phyloP scores from a whole-genome alignment of 2,329 filamentous ascomycete genomes.

The Pestalotiopsis sp. region DNA sequence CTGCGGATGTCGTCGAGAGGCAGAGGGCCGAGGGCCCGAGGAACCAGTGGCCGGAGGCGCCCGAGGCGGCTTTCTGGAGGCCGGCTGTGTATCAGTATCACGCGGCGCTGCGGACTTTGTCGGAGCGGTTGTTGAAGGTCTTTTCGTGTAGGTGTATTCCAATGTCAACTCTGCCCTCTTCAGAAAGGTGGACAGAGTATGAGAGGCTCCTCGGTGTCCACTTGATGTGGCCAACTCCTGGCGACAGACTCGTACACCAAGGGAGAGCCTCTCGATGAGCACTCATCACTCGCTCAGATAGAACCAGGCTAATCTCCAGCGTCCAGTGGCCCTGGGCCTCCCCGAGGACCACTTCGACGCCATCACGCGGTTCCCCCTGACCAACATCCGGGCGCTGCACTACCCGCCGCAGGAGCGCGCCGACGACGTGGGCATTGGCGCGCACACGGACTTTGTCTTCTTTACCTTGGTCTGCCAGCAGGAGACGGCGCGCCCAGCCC shows the following conservation, averaged over 20 bases:
- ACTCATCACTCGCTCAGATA: not conserved
- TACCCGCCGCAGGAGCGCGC: slow-evolving; percentile 13
- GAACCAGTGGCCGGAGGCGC: slow-evolving; percentile 12
- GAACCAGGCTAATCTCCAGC: not conserved
- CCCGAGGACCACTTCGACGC: slow-evolving; percentile 11
- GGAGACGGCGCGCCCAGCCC: slow-evolving; percentile 9
- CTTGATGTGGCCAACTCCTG: not conserved
- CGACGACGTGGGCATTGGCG: slow-evolving; percentile 14
- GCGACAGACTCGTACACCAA: not conserved
- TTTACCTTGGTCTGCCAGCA: slow-evolving; percentile 14
- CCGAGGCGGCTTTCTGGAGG: slow-evolving; percentile 12
- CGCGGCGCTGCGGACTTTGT: not conserved
- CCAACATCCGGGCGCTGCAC: slow-evolving; percentile 14
- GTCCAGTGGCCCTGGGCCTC: slow-evolving; percentile 5
- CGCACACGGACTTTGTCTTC: slow-evolving; percentile 14
- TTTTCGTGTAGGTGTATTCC: not conserved
- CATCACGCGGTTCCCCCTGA: slow-evolving; percentile 11
- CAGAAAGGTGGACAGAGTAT: too few relatives aligned
- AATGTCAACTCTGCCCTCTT: not conserved
- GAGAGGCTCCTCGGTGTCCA: not conserved
- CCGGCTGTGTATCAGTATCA: slow-evolving; percentile 11
- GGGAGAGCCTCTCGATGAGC: not conserved
- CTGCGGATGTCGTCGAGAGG: not conserved
- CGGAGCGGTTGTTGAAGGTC: slow-evolving; percentile 8
- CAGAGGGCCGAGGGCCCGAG: slow-evolving; percentile 8